Evolutionary conservation across 306 rosid species (phyloP), one percentile per base, ranked within the genome.

Genomic region (Lathyrus sativus): DNA sequence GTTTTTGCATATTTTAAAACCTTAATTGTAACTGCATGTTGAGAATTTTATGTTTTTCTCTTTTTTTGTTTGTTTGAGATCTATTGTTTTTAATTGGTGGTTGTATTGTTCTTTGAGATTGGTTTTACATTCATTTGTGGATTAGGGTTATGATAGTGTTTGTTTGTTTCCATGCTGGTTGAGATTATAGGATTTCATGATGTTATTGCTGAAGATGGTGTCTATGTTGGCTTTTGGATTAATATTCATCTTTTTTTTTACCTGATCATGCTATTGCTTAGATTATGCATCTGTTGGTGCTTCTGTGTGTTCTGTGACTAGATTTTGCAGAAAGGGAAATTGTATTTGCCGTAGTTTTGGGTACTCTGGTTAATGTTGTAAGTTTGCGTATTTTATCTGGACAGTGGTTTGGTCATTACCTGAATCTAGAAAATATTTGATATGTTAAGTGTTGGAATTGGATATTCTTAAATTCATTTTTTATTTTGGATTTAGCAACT

Each of bases 261-360:
- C 2, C 24, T 58, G 14, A 15, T 44, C 15, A 7, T 28, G n/a
- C 12, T 15, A 6, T 29, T 33, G 28, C 49, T 39, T 48, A 41
- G 50, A 48, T 48, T 14, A 48, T 61, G 58, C 58, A 59, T 31
- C 17, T 58, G 51, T 48, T 61, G 61, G 5, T 48, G 29, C 6
- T 29, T 14, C 13, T 13, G 17, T 48, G 39, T 33, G 61, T 60
- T 71, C 31, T 8, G 13, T 60, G 51, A 19, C 68, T 13, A 3
- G 15, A 44, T 33, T 71, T 2, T 33, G 12, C 41, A 33, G 12
- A 29, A 48, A 48, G 2, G 37, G 45, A 29, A 45, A 46, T 19
- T 58, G 37, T 6, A 18, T 57, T 50, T 70, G 22, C 7, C 12
- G 24, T 60, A 18, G 48, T 33, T 41, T 39, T 39, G 41, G 10